Percentiles rank a stretch among this genome's conserved stretches.
Evolutionary conservation across 2,329 filamentous ascomycete genomes (phyloP).

Genomic region (Fusarium sp.): DNA sequence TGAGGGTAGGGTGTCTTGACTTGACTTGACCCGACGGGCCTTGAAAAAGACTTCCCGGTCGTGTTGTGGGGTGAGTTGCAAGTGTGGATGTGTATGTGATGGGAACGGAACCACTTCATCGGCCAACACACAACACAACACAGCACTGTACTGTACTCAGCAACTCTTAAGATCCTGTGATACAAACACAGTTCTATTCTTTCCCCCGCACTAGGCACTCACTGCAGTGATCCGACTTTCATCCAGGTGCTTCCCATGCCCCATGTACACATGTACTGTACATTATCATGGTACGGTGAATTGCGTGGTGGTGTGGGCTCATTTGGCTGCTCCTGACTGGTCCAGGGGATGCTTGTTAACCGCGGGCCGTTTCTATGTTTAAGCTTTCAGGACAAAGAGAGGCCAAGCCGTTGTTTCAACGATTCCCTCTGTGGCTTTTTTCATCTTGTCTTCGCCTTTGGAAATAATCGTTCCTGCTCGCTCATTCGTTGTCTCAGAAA

Average conservation of each 20-base stretch:
- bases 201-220: constrained; percentile 10
- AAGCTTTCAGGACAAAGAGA: constrained; percentile 31
- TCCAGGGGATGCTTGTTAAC: constrained; percentile 20
- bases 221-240: constrained; percentile 21
- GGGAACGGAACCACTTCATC: constrained; percentile 26
- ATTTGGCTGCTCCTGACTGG: constrained; percentile 35
- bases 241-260: neutral
- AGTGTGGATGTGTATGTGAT: constrained; percentile 8
- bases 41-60: constrained; percentile 29
- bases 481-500: constrained; percentile 19
- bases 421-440: constrained; percentile 23
- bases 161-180: constrained; percentile 12
- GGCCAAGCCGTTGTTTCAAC: constrained; percentile 44
- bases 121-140: constrained; percentile 16
- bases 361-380: constrained; percentile 26
- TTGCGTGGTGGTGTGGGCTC: constrained; percentile 35
- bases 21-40: constrained; percentile 17
- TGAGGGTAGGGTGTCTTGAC: constrained; percentile 18
- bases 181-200: constrained; percentile 18
- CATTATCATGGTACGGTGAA: neutral
- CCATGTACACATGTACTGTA: neutral
- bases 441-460: constrained; percentile 21
- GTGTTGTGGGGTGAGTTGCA: constrained; percentile 24
- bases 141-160: neutral
- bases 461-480: constrained; percentile 2